Conservation (phyloP, 2,329 filamentous ascomycete genomes). For the Aspergillus versicolor region DNA sequence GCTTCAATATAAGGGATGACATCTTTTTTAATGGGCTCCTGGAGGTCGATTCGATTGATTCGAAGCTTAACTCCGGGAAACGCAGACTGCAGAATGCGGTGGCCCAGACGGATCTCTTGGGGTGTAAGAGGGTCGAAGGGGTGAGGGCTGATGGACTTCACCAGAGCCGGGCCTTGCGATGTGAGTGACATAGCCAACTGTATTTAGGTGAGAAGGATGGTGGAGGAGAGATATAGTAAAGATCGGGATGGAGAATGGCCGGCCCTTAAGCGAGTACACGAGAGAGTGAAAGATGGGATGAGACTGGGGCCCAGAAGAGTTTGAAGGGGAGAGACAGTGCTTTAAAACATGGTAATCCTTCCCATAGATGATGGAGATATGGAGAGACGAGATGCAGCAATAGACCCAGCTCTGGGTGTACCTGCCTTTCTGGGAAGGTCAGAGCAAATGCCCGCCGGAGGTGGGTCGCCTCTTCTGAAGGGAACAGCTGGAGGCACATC, state of each 20-base stretch:
- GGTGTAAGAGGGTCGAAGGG: slow-evolving; percentile 41
- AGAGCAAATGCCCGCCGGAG: neutral
- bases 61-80: slow-evolving; percentile 40
- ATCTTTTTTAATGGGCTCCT: slow-evolving; percentile 63
- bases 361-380: neutral
- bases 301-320: neutral
- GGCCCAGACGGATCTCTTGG: slow-evolving; percentile 37
- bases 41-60: slow-evolving; percentile 66
- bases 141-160: slow-evolving; percentile 25
- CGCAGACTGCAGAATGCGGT: slow-evolving; percentile 34
- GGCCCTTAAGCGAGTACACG: neutral
- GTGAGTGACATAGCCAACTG: slow-evolving; percentile 13
- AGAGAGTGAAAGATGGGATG: neutral
- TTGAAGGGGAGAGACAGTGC: neutral
- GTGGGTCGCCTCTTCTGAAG: slow-evolving; percentile 3
- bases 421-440: slow-evolving; percentile 27
- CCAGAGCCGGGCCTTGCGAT: slow-evolving; percentile 13
- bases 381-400: neutral
- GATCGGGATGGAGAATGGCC: neutral
- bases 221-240: neutral
- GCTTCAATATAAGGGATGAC: slow-evolving; percentile 61
- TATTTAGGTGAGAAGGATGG: neutral
- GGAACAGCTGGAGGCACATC: neutral
- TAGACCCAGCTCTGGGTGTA: slow-evolving; percentile 23
- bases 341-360: slow-evolving; percentile 1